Evolutionary conservation across 768 basidiomycete genomes (phyloP), one percentile per base, ranked within the genome.

Genomic region (Mrakia hoshinonis): DNA sequence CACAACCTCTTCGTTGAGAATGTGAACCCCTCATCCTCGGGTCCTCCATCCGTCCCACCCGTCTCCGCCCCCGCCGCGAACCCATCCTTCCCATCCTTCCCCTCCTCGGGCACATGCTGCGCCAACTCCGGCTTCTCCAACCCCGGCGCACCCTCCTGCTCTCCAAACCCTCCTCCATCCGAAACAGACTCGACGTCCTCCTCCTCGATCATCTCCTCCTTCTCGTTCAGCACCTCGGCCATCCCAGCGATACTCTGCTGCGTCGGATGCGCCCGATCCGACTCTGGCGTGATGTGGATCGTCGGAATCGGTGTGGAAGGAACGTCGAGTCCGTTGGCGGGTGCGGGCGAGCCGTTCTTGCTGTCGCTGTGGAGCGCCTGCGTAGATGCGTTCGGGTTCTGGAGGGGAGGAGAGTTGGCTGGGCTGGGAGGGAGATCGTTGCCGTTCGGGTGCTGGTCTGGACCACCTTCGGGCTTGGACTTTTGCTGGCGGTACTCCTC

Each of bases 401-500:
- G 54, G 15, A 66, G 31, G 12, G 58, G 58, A 61, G 58, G 58
- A 10, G 58, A 61, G 58, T 61, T 39, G 31, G 58, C 58, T 36
- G 58, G 36, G n/a, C 58, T 61, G 34, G 34, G 58, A 39, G 58
- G 58, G 36, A 38, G 58, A 22, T 22, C n/a, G 22, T 51, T 29
- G 6, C 68, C 74, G 39, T 82, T 78, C 61, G 83, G 82, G 63
- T 70, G 46, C 1, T 60, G 31, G 31, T 70, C 60, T 18, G 73
- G 38, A 15, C 49, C 48, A 24, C 64, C 64, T 6, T 89, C 70
- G 3, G 70, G 70, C 54, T 72, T 86, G 2, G 89, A 88, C 78
- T 97, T 97, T 82, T 97, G 95, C 87, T 91, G 89, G 47, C 96
- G 85, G 78, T 99, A 99, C 79, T 99, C 96, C 78, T 99, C 95